Conservation (phyloP, 495 filamentous ascomycete species). For the Ramalina peruviana region DNA sequence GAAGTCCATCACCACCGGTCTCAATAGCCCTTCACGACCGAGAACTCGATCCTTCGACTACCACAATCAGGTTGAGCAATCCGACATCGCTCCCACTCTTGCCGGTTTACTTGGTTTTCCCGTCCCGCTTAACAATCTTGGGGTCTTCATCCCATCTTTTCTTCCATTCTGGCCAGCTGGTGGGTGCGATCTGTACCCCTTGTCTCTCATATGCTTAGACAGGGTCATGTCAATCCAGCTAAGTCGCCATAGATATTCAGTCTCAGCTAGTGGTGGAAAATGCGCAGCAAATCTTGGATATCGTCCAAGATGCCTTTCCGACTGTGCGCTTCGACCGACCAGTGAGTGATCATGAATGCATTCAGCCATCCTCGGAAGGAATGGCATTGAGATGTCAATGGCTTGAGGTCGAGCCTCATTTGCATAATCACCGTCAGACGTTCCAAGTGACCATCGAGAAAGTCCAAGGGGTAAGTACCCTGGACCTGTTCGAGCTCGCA, state of each 20-base stretch:
- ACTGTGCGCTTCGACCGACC: constrained; percentile 33
- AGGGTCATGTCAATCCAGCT: background rate
- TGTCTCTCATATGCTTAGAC: background rate
- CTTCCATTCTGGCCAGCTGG: constrained; percentile 57
- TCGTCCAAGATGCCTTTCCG: constrained; percentile 58
- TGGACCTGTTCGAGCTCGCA: constrained; percentile 10
- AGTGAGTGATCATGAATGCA: constrained; percentile 27
- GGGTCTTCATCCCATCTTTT: constrained; percentile 71
- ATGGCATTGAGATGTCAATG: constrained; percentile 56
- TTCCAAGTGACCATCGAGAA: background rate
- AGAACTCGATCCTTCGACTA: constrained; percentile 50
- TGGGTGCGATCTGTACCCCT: constrained; percentile 14
- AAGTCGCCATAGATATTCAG: constrained; percentile 37
- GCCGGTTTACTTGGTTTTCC: constrained; percentile 78
- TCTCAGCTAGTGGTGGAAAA: constrained; percentile 57
- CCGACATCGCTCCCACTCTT: constrained; percentile 83
- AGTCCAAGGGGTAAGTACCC: constrained; percentile 9
- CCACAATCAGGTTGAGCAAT: constrained; percentile 76
- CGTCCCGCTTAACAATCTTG: constrained; percentile 81
- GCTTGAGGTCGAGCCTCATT: constrained; percentile 21
- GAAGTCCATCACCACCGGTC: constrained; percentile 32
- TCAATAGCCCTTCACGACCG: constrained; percentile 31
- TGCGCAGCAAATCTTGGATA: constrained; percentile 60
- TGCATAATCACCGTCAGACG: background rate
- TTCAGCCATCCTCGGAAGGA: constrained; percentile 29